Base-by-base conservation (phyloP, 2,329 filamentous ascomycete genomes). In the Chalara sp. region DNA sequence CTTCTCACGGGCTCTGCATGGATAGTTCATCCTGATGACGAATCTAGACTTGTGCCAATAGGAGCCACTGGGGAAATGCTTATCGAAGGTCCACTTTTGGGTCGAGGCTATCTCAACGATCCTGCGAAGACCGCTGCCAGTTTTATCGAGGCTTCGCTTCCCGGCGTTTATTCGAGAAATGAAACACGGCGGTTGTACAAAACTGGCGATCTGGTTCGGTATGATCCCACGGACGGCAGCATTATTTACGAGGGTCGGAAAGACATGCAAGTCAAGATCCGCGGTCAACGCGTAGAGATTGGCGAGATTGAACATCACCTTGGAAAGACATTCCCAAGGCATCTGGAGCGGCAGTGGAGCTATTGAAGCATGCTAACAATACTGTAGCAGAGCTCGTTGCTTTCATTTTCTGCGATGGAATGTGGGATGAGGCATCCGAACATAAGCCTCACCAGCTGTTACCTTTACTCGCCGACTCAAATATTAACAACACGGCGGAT, bases 231-330 rank as follows among this genome's bases (percentile, higher is more conserved):
- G 43, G 76, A 84, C 57, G 74, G 72, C 10, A 76, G 74, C 10
- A 79, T 84, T 54, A 74, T 79, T 33, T 85, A 84, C 62, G 65
- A 83, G 35, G 81, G 82, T 5, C 75, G 82, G 21, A 76, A 78
- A 46, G 82, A 86, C 59, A 78, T 81, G 29, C 82, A 85, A 64
- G 75, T 84, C 49, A 86, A 86, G 60, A 67, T 86, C 29, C 74
- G 81, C 35, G 82, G 82, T 1, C 81, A 85, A 59, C 69, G 82
- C 43, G 70, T 86, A 5, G 82, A 86, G 57, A 77, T 84, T 53
- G 77, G 76, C n/a, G 82, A 86, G 61, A 83, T 86, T 29, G 58
- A 61, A 73, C 45, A 53, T 46, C 8, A 37, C 35, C n/a, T 37
- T 8, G 8, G 8, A 10, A 8, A 10, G 8, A 10, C 8, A 2